A percentile compares a stretch with the other conserved stretches of the same genome.
These are phyloP conservation scores for Microcos paniculata DNA, from an alignment of 345 rosid genomes.

Conservation along the genomic window DNA sequence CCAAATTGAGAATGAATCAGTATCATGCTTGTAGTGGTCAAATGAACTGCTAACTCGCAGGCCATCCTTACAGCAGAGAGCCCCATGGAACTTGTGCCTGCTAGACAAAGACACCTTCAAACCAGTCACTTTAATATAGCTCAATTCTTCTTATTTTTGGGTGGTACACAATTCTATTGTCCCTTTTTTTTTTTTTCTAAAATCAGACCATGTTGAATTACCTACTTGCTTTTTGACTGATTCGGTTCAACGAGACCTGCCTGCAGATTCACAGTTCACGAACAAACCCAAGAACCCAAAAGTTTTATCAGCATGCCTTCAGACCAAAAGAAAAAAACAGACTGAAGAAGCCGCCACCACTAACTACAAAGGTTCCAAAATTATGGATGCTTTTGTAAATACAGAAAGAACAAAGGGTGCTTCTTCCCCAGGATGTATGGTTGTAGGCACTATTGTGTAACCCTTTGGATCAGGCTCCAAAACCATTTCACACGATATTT, in stretches of 20 bases:
- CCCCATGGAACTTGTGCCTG: conserved; percentile 12
- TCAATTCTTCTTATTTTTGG: neutral
- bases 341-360: conserved; percentile 19
- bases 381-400: conserved; percentile 83
- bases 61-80: conserved; percentile 29
- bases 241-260: conserved; percentile 27
- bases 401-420: conserved; percentile 98
- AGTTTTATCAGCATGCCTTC: conserved; percentile 25
- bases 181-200: neutral
- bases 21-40: conserved; percentile 3
- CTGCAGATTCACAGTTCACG: conserved; percentile 25
- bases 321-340: conserved; percentile 24
- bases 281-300: conserved; percentile 41
- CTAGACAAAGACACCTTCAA: neutral
- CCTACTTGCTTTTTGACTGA: conserved; percentile 23
- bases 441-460: conserved; percentile 97
- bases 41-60: conserved; percentile 9
- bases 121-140: neutral
- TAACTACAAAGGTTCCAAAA: conserved; percentile 74
- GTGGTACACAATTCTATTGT: too few relatives aligned
- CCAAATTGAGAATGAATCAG: conserved; percentile 5
- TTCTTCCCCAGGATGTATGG: conserved; percentile 99
- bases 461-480: conserved; percentile 99
- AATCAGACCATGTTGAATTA: conserved; percentile 13
- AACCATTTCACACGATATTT: conserved; percentile 99